Base-by-base conservation (phyloP, 371 early-diverging fungal genomes). In the Globomyces sp. region DNA sequence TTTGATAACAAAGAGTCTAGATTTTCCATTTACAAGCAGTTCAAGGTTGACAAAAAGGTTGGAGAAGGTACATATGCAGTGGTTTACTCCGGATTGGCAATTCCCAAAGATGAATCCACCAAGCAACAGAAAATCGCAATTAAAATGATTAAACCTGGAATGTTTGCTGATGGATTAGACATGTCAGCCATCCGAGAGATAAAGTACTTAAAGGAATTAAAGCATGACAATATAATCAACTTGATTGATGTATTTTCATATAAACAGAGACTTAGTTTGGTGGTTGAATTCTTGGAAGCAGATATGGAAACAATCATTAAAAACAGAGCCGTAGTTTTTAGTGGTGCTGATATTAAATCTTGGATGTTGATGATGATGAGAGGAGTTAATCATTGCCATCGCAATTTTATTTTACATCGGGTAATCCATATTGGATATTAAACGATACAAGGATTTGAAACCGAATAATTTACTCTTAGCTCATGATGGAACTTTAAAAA, bases 391-490 rank as follows among this genome's bases (percentile, higher is more conserved):
- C 94, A 93, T 68, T 93, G 93, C 74, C 99, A 99, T 76, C 74
- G 87, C 4, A 90, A 88, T 69, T 96, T 90, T 87, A 86, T 99
- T 47, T 77, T 99, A 40, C 99, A 99, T 71, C 78, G 99, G 69
- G 74, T 36, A 39, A 8, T 41, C 39, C 13, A 5, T 41, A 36
- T 52, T 42, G 50, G 24, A 24, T 24, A 24, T 24, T 24, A 24
- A 24, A 24, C 24, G 24, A 53, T 34, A 36, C 13, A 34, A 60
- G 69, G 99, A 99, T 90, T 86, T 99, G 86, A 99, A 99, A 78
- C 99, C 99, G 49, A 98, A 97, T 82, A 99, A 99, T 79, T 90
- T 99, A 80, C 79, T 99, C 62, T 76, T 99, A n/a, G 89, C 89
- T 0, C 77, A 76, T 4, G 87, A 90, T 71, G 99, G 99, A 2